Base-by-base conservation (phyloP, 1,284 basidiomycete species). In the Moniliophthora roreri region DNA sequence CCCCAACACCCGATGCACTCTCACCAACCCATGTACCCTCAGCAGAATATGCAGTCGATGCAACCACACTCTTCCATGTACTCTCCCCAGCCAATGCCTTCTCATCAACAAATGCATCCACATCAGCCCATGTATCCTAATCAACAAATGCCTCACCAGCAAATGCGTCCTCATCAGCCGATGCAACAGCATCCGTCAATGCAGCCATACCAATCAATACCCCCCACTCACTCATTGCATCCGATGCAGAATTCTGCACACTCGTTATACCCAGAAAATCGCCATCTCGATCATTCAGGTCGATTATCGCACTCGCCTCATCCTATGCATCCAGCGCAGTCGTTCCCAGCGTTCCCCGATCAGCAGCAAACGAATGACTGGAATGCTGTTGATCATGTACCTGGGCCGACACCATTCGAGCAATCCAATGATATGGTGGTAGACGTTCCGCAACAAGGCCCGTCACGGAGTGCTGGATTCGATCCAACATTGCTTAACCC, bases 401-500 rank as follows among this genome's bases (percentile, higher is more conserved):
- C 37, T n/a, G 6, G 18, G 10, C 20, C 6, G 24, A 3, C 23
- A 44, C 24, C 48, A 39, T 21, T 13, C 9, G 36, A 39, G 20
- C 24, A 40, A 35, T n/a, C 18, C 10, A 18, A 35, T 16, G 24
- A 21, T 7, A 44, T 48, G 39, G 39, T 20, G 38, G 34, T 42
- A 10, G 23, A 41, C 26, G 37, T 24, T n/a, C 38, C 15, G 4
- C 42, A 37, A 5, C 49, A 24, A 8, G 9, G 16, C n/a, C 39
- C 37, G 32, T 15, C 37, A 50, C 23, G 38, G 36, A 48, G 23
- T 37, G 16, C 34, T 5, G 49, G 49, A 6, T 50, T 50, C 21
- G 49, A 50, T 35, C 49, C 49, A 4, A 21, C 49, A 10, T 21
- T 50, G 11, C 36, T 50, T 6, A 50, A 50, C 18, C 49, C 49